Percentiles rank a stretch among this genome's conserved stretches.
phyloP scores from a whole-genome alignment of 129 eudicot genomes.

The Flaveria trinervia region DNA sequence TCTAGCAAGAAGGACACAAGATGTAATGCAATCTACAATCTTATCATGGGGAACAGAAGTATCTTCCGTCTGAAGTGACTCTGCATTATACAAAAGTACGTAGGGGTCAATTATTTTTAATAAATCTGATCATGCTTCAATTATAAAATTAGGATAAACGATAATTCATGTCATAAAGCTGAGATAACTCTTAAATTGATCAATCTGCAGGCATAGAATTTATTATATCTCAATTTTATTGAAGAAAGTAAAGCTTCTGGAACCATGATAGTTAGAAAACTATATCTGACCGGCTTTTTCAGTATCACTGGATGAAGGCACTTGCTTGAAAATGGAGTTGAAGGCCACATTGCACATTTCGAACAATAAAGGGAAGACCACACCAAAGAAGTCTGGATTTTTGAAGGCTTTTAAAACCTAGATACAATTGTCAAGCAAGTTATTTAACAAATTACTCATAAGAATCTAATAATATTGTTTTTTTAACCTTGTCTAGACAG shows the following conservation, averaged over 20 bases:
- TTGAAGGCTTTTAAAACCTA: constrained; percentile 84
- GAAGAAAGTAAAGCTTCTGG: background rate
- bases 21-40: constrained; percentile 62
- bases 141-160: background rate
- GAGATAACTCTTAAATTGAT: background rate
- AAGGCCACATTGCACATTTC: constrained; percentile 60
- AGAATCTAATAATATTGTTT: background rate
- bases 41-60: constrained; percentile 63
- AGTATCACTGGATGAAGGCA: constrained; percentile 41
- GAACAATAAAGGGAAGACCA: constrained; percentile 62
- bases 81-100: constrained; percentile 40
- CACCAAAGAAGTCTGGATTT: constrained; percentile 68
- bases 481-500: constrained; percentile 78
- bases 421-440: constrained; percentile 21
- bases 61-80: constrained; percentile 47
- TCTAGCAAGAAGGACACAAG: constrained; percentile 65
- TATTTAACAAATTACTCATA: constrained; percentile 18
- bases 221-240: background rate
- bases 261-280: background rate
- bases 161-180: background rate
- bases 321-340: constrained; percentile 41
- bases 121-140: constrained; percentile 11
- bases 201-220: background rate
- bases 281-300: constrained; percentile 56
- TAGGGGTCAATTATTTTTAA: constrained; percentile 15